A percentile compares a stretch with the other conserved stretches of the same genome.
These are phyloP conservation scores for Pseudognaphalium luteoalbum DNA, from an alignment of 129 eudicot genomes.

Conservation along the genomic window DNA sequence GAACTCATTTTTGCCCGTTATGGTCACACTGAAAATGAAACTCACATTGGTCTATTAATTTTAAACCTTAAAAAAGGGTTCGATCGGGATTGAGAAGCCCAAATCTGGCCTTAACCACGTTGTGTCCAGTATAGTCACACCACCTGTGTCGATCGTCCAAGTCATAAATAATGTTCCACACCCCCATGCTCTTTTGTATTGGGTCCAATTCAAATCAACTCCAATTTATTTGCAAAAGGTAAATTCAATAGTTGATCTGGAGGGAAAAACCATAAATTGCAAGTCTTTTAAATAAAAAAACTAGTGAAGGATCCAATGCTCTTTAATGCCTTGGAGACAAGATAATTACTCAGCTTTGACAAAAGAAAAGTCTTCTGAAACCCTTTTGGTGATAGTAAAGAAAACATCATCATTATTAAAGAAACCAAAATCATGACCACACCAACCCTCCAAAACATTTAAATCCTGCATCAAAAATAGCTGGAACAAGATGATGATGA, in stretches of 20 bases:
- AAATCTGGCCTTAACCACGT: no score
- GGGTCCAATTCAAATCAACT: neutral
- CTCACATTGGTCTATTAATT: no score
- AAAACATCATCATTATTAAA: conserved; percentile 28
- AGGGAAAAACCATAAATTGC: neutral
- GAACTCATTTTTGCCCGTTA: no score
- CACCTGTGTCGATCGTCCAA: no score
- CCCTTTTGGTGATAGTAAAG: conserved; percentile 27
- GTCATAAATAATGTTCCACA: no score
- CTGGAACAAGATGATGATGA: conserved; percentile 20
- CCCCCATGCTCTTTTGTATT: no score
- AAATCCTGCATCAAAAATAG: conserved; percentile 19
- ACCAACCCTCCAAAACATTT: conserved; percentile 26
- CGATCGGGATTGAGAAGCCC: no score
- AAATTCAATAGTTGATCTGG: conserved; percentile 3
- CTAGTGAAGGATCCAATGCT: conserved; percentile 32
- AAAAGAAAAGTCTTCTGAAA: conserved; percentile 28
- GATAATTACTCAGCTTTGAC: conserved; percentile 29
- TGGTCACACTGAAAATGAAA: no score
- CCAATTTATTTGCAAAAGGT: neutral
- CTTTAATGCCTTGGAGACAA: conserved; percentile 27
- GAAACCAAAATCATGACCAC: conserved; percentile 30
- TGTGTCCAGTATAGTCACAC: no score
- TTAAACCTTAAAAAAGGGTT: no score
- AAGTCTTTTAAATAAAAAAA: neutral